These are phyloP conservation scores for Colletotrichum falcatum DNA, from an alignment of 2,329 filamentous ascomycete species.

Conservation along the genomic window DNA sequence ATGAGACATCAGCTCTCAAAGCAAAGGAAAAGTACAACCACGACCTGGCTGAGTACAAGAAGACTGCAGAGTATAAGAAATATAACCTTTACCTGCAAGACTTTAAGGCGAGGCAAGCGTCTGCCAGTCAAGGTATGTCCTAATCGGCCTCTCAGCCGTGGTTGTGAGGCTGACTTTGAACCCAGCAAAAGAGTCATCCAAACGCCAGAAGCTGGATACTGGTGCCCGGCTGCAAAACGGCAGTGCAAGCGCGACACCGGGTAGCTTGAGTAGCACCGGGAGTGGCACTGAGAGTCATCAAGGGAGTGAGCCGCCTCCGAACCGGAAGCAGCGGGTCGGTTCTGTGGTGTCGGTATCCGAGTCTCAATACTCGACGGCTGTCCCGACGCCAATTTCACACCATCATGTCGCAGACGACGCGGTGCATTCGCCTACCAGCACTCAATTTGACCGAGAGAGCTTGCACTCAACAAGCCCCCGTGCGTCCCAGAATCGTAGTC, in stretches of 20 bases:
- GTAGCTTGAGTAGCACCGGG: conserved; percentile 53
- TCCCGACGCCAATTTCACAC: conserved; percentile 50
- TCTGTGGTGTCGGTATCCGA: conserved; percentile 62
- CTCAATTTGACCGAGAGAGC: conserved; percentile 51
- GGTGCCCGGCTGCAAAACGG: conserved; percentile 51
- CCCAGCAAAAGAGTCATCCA: conserved; percentile 61
- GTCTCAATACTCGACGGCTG: conserved; percentile 56
- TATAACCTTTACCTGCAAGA: conserved; percentile 81
- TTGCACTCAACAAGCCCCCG: conserved; percentile 38
- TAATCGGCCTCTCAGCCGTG: not conserved
- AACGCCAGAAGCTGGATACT: conserved; percentile 61
- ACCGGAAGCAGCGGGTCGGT: conserved; percentile 60
- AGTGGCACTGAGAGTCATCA: conserved; percentile 62
- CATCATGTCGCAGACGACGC: conserved; percentile 57
- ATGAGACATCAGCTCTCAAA: conserved; percentile 76
- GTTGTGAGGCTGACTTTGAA: conserved; percentile 27
- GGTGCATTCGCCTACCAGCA: conserved; percentile 56
- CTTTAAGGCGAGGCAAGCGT: conserved; percentile 79
- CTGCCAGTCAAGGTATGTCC: conserved; percentile 65
- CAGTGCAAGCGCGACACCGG: conserved; percentile 56
- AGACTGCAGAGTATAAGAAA: conserved; percentile 75
- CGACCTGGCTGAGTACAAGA: conserved; percentile 81
- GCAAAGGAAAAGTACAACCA: conserved; percentile 83
- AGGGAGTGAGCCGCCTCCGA: conserved; percentile 62
- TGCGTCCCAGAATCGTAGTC: conserved; percentile 18